Evolutionary conservation across 345 rosid species (phyloP).

Genomic region (Corymbia maculata): DNA sequence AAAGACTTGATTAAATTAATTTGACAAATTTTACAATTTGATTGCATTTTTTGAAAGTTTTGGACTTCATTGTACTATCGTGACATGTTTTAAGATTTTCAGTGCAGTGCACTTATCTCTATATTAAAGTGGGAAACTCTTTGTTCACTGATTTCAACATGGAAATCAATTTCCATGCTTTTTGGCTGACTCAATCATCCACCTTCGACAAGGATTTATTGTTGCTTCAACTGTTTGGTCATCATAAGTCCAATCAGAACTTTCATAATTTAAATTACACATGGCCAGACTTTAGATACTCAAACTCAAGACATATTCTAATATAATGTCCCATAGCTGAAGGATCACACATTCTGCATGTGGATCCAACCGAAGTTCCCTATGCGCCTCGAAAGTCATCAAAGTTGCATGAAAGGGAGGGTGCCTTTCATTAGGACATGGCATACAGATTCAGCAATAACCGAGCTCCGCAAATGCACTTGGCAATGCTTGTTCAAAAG

Average conservation of each 20-base stretch:
- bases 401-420: background rate
- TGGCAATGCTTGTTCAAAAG: background rate
- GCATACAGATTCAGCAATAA: background rate
- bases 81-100: background rate
- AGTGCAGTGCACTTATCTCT: background rate
- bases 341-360: background rate
- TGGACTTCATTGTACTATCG: fast-evolving
- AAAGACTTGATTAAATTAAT: no score
- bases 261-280: background rate
- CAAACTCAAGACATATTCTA: background rate
- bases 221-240: background rate
- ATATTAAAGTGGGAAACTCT: background rate
- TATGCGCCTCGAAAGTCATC: background rate
- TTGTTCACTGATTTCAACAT: background rate
- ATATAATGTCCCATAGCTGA: background rate
- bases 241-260: background rate
- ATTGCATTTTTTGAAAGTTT: no score
- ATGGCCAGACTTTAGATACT: background rate
- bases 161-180: background rate
- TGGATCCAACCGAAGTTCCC: background rate
- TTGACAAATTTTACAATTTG: no score
- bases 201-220: background rate
- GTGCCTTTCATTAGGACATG: background rate
- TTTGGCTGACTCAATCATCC: background rate
- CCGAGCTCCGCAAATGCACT: background rate